Conservation (phyloP, 768 basidiomycete species). For the Pholiota conissans region DNA sequence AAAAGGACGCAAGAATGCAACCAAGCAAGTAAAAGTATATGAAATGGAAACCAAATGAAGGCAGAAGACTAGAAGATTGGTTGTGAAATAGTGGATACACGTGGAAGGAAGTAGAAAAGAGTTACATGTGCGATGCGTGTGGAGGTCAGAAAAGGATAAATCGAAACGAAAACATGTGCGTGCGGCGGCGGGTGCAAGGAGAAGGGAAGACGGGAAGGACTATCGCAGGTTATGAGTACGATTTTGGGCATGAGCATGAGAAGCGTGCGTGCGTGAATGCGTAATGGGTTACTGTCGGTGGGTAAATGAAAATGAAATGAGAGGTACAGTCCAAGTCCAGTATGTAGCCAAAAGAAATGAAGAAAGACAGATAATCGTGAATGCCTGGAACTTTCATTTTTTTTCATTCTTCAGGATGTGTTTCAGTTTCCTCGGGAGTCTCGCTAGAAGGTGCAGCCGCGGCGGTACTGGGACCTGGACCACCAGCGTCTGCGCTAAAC, state of each 20-base stretch:
- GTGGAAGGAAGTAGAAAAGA: slow-evolving; percentile 3
- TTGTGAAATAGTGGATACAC: slow-evolving; percentile 8
- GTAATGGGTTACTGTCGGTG: neutral
- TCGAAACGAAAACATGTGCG: no score
- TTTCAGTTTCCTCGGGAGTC: neutral
- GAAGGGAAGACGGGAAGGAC: no score
- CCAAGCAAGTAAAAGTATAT: neutral
- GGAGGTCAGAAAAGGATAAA: no score
- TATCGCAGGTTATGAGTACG: no score
- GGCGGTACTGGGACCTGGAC: neutral
- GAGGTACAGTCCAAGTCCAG: neutral
- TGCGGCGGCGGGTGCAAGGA: neutral
- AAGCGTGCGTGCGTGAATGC: neutral
- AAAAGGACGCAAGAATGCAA: neutral
- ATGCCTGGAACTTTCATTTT: no score
- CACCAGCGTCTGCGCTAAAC: neutral
- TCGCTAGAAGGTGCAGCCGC: neutral
- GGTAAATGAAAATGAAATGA: neutral
- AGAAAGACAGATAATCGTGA: no score
- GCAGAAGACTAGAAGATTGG: no score
- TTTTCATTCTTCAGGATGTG: neutral
- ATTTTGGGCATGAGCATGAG: no score
- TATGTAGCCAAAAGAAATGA: neutral
- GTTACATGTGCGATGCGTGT: slow-evolving; percentile 6
- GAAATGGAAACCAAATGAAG: no score